phyloP scores from a whole-genome alignment of 176 grass and related monocot species.

The Oryza officinalis region DNA sequence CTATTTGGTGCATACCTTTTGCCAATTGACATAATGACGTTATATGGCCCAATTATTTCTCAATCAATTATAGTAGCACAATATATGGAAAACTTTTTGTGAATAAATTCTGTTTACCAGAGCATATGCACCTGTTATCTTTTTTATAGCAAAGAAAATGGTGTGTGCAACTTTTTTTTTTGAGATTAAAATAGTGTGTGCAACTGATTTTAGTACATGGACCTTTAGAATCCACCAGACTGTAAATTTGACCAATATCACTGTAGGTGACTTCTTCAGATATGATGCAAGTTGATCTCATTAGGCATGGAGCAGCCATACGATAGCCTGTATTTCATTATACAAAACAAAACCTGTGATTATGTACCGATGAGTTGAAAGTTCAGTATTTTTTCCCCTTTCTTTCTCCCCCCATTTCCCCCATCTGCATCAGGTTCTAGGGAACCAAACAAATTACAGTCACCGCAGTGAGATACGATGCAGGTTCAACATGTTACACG shows the following conservation, averaged over 20 bases:
- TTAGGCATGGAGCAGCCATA: background rate
- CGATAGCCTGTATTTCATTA: slow-evolving; percentile 33
- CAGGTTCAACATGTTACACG: slow-evolving; percentile 33
- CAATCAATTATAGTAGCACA: too few species aligned
- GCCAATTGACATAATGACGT: too few species aligned
- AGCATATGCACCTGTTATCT: background rate
- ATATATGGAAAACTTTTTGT: background rate
- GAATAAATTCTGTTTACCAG: background rate
- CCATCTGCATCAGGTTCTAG: background rate
- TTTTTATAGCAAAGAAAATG: background rate
- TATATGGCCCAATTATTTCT: too few species aligned
- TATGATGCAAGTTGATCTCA: background rate
- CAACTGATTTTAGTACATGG: background rate
- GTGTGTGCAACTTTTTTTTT: too few species aligned
- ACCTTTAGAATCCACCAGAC: background rate
- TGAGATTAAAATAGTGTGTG: too few species aligned
- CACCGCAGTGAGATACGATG: background rate
- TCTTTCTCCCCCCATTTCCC: background rate
- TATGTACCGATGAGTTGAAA: slow-evolving; percentile 34
- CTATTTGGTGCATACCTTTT: too few species aligned
- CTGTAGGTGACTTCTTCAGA: background rate
- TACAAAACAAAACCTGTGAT: slow-evolving; percentile 36
- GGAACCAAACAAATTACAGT: slow-evolving; percentile 1
- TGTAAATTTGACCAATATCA: background rate
- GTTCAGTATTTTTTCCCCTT: background rate